phyloP scores from a whole-genome alignment of 768 basidiomycete genomes.

The Mycena albidolilacea region DNA sequence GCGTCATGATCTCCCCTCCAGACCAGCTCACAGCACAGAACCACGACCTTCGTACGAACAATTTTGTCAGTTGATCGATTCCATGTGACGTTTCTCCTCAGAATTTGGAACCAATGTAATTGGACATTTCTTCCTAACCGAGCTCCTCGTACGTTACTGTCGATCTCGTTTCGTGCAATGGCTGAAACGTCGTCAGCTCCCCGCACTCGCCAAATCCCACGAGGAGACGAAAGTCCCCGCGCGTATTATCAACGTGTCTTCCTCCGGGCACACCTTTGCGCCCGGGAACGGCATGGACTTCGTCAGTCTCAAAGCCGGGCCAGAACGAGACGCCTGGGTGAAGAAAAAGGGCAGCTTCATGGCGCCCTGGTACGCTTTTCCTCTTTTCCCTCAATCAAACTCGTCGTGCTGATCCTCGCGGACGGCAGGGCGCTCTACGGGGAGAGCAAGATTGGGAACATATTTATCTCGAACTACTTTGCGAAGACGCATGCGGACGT shows the following conservation, averaged over 20 bases:
- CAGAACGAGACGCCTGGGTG: neutral
- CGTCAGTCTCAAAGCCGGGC: neutral
- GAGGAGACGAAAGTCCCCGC: neutral
- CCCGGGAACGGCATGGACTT: neutral
- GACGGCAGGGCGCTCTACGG: neutral
- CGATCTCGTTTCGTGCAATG: no score
- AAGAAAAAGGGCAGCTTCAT: neutral
- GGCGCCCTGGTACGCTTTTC: neutral
- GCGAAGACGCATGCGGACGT: neutral
- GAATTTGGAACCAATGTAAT: slow-evolving; percentile 5
- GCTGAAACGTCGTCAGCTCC: neutral
- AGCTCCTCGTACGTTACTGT: neutral
- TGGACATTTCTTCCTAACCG: slow-evolving; percentile 8
- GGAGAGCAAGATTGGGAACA: neutral
- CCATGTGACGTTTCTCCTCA: neutral
- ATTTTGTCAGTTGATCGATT: neutral
- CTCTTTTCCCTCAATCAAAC: neutral
- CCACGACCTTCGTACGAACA: slow-evolving; percentile 1
- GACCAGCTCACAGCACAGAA: slow-evolving; percentile 3
- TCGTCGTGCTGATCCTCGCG: neutral
- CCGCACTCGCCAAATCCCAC: slow-evolving; percentile 1
- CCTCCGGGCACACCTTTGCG: neutral
- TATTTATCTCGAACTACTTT: neutral
- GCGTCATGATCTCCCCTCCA: neutral
- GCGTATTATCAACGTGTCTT: neutral